phyloP scores from a whole-genome alignment of 1,284 basidiomycete species.

The Hortiboletus rubellus region DNA sequence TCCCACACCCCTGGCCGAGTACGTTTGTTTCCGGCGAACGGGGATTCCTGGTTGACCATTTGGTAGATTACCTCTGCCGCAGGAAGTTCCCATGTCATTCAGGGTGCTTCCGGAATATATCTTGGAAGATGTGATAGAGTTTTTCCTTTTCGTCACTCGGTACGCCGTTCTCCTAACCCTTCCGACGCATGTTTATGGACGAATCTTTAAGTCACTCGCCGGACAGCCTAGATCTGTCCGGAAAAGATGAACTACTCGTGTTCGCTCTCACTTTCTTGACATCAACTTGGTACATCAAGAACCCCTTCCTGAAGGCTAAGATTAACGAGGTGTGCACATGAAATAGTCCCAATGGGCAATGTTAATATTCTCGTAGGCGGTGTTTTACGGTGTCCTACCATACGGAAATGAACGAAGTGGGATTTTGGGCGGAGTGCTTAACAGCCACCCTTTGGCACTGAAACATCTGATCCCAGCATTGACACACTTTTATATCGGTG shows the following conservation, averaged over 20 bases:
- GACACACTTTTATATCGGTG: slow-evolving; percentile 95
- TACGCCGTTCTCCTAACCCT: slow-evolving; percentile 37
- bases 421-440: slow-evolving; percentile 80
- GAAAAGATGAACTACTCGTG: slow-evolving; percentile 85
- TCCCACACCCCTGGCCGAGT: slow-evolving; percentile 72
- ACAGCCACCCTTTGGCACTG: slow-evolving; percentile 83
- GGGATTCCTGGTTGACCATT: slow-evolving; percentile 11
- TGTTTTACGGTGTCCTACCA: slow-evolving; percentile 81
- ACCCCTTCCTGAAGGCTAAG: slow-evolving; percentile 98
- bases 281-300: slow-evolving; percentile 97
- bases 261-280: slow-evolving; percentile 93
- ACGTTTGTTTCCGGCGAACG: slow-evolving; percentile 30
- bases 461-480: slow-evolving; percentile 90
- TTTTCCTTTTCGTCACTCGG: slow-evolving; percentile 82
- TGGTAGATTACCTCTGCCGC: slow-evolving; percentile 78
- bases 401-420: slow-evolving; percentile 78
- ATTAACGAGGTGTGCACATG: slow-evolving; percentile 76
- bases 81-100: slow-evolving; percentile 84
- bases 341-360: not conserved
- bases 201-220: slow-evolving; percentile 60
- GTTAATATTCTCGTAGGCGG: slow-evolving; percentile 52
- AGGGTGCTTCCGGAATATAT: slow-evolving; percentile 93
- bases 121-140: slow-evolving; percentile 93
- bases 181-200: slow-evolving; percentile 12
- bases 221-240: slow-evolving; percentile 77